These are phyloP conservation scores for Candida tallmaniae DNA, from an alignment of 805 yeast species.

Conservation along the genomic window DNA sequence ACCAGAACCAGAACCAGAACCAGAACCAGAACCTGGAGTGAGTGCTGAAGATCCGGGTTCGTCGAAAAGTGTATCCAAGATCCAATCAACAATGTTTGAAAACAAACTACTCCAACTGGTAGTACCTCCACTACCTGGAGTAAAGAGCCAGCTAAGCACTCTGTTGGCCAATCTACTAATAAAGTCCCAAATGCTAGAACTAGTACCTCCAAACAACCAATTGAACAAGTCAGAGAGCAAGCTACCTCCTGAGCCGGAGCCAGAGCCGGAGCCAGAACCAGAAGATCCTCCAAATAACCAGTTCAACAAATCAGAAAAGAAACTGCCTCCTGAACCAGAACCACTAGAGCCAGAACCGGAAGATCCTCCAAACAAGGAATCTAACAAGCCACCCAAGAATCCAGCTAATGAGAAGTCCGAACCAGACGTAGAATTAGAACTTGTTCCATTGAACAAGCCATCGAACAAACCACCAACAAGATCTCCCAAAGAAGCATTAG, in stretches of 20 bases:
- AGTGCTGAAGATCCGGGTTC: constrained; percentile 14
- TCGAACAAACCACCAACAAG: constrained; percentile 10
- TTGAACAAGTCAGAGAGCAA: background rate
- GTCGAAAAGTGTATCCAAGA: constrained; percentile 18
- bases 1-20: constrained; percentile 7
- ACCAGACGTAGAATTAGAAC: constrained; percentile 3
- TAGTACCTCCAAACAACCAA: background rate
- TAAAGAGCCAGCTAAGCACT: constrained; percentile 10
- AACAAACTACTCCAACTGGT: constrained; percentile 9
- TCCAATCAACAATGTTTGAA: constrained; percentile 12
- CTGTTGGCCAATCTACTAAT: constrained; percentile 7
- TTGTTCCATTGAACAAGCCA: constrained; percentile 9
- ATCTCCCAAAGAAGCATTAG: constrained; percentile 11
- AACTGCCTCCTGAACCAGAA: constrained; percentile 2
- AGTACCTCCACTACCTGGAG: constrained; percentile 3
- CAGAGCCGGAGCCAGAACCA: constrained; percentile 2
- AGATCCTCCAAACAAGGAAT: constrained; percentile 10
- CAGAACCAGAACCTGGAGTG: constrained; percentile 5
- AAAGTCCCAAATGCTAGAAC: too few relatives aligned
- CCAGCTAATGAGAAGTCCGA: constrained; percentile 11
- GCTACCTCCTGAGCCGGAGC: constrained; percentile 5
- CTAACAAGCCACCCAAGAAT: constrained; percentile 10
- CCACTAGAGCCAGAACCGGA: constrained; percentile 1
- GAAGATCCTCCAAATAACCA: background rate
- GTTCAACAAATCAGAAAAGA: background rate